Conservation (phyloP, 805 yeast genomes). For the Candida ovalis region DNA sequence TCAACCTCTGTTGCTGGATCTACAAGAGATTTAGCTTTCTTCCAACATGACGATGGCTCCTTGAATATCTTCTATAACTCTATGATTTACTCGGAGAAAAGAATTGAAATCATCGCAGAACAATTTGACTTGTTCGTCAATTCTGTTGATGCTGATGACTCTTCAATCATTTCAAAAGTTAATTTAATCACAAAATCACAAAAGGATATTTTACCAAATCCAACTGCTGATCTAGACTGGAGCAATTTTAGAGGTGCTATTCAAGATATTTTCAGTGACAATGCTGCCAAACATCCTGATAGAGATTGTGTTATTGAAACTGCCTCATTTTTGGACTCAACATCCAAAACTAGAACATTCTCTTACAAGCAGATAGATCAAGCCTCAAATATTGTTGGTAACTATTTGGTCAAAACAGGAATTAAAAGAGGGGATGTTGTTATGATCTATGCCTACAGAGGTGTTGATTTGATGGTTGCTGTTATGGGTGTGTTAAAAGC, state of each 20-base stretch:
- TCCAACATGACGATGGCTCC: slow-evolving; percentile 32
- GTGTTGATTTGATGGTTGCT: slow-evolving; percentile 94
- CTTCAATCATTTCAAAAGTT: slow-evolving; percentile 51
- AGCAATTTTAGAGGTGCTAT: slow-evolving; percentile 88
- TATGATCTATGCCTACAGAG: slow-evolving; percentile 96
- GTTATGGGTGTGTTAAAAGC: slow-evolving; percentile 98
- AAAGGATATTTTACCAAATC: slow-evolving; percentile 68
- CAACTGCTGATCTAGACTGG: slow-evolving; percentile 87
- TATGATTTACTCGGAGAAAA: slow-evolving; percentile 62
- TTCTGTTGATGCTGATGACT: slow-evolving; percentile 34
- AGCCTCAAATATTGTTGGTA: slow-evolving; percentile 91
- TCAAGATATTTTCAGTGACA: slow-evolving; percentile 89
- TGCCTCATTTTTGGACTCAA: slow-evolving; percentile 56
- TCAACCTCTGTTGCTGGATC: slow-evolving; percentile 49
- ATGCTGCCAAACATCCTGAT: slow-evolving; percentile 81
- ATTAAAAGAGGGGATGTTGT: slow-evolving; percentile 90
- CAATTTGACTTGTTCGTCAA: slow-evolving; percentile 59
- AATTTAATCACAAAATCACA: slow-evolving; percentile 71
- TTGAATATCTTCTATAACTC: slow-evolving; percentile 66
- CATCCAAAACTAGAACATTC: slow-evolving; percentile 62
- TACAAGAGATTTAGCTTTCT: slow-evolving; percentile 62
- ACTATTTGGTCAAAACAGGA: slow-evolving; percentile 77
- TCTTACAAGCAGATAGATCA: slow-evolving; percentile 85
- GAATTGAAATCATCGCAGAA: slow-evolving; percentile 67
- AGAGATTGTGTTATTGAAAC: slow-evolving; percentile 93